These are phyloP conservation scores for Apiotrichum veenhuisii DNA, from an alignment of 1,284 basidiomycete species.

Conservation along the genomic window DNA sequence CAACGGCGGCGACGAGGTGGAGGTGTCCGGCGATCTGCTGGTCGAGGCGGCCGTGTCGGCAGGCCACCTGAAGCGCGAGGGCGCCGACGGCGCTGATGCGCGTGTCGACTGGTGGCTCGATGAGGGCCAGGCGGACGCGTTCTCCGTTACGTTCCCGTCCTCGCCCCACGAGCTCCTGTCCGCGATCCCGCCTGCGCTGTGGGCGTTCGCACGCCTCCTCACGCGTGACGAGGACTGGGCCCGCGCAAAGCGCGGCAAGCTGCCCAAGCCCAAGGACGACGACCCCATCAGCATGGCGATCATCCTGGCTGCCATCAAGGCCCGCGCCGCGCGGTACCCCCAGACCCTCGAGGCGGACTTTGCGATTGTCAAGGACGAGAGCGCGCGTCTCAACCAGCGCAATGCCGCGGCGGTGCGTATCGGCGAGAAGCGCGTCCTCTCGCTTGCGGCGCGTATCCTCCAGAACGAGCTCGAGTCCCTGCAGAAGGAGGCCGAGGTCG, in stretches of 20 bases:
- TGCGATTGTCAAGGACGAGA: slow-evolving; percentile 20
- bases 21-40: slow-evolving; percentile 75
- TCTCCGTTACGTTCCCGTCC: slow-evolving; percentile 59
- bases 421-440: slow-evolving; percentile 51
- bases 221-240: slow-evolving; percentile 64
- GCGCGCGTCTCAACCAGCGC: slow-evolving; percentile 14
- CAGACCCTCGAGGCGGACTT: slow-evolving; percentile 37
- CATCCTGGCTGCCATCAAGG: slow-evolving; percentile 54
- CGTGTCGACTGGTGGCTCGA: slow-evolving; percentile 89
- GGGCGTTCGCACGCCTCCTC: slow-evolving; percentile 70
- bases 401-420: slow-evolving; percentile 49
- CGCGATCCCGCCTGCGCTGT: slow-evolving; percentile 57
- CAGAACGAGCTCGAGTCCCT: neutral
- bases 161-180: slow-evolving; percentile 33
- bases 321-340: slow-evolving; percentile 5
- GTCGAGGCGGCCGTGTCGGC: slow-evolving; percentile 53
- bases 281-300: slow-evolving; percentile 52
- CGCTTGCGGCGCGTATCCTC: slow-evolving; percentile 11
- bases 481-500: neutral
- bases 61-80: slow-evolving; percentile 41
- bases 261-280: slow-evolving; percentile 67
- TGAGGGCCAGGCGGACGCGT: slow-evolving; percentile 78
- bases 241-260: slow-evolving; percentile 64
- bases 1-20: slow-evolving; percentile 83
- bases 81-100: slow-evolving; percentile 37